These are phyloP conservation scores for Blastomyces emzantsi DNA, from an alignment of 2,329 filamentous ascomycete species.

Conservation along the genomic window DNA sequence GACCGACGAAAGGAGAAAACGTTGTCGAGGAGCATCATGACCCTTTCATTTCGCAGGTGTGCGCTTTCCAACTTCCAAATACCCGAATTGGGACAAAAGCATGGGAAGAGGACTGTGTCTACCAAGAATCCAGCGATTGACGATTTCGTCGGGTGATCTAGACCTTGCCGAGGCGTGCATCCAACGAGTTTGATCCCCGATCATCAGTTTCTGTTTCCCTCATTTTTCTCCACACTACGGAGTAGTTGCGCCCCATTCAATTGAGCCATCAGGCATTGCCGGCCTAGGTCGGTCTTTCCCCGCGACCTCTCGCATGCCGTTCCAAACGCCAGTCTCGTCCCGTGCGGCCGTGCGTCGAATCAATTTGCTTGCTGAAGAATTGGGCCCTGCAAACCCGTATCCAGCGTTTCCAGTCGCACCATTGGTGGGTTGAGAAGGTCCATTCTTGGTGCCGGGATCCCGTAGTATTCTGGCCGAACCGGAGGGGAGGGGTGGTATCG, in stretches of 20 bases:
- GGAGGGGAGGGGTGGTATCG: neutral
- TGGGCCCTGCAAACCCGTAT: neutral
- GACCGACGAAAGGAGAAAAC: neutral
- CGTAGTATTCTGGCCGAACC: neutral
- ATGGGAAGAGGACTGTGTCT: neutral
- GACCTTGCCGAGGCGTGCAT: neutral
- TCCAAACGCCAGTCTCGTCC: neutral
- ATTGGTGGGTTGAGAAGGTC: neutral
- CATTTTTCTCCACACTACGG: no score
- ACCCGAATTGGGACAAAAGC: neutral
- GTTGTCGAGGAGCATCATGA: neutral
- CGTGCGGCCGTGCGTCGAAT: neutral
- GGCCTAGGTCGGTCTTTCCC: neutral
- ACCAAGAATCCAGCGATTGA: neutral
- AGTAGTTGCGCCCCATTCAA: no score
- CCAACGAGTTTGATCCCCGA: neutral
- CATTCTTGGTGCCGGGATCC: neutral
- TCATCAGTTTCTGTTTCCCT: neutral
- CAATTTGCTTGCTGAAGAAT: neutral
- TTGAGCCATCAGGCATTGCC: neutral
- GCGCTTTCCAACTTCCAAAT: neutral
- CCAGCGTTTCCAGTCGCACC: neutral
- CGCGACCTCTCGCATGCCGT: neutral
- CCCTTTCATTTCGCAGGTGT: neutral
- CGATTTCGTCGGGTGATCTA: neutral